phyloP scores from a whole-genome alignment of 2,329 filamentous ascomycete genomes.

The Shiraia bambusicola region DNA sequence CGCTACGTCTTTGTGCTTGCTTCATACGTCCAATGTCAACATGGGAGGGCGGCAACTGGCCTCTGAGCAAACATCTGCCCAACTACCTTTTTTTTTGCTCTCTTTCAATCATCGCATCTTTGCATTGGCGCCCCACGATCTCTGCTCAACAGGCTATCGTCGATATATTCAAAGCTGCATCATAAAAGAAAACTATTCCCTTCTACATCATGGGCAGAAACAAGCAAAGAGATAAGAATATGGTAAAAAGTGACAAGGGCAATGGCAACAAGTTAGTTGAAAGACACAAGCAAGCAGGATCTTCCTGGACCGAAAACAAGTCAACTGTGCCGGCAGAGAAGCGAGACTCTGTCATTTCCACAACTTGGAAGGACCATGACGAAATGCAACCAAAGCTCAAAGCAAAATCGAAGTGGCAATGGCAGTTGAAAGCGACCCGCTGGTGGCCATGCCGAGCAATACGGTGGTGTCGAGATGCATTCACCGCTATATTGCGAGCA shows the following conservation, averaged over 20 bases:
- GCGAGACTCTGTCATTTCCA: constrained; percentile 18
- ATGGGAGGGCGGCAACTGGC: background rate
- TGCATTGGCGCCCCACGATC: constrained; percentile 11
- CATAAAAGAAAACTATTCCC: constrained; percentile 22
- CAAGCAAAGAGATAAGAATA: constrained; percentile 11
- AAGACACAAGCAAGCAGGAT: background rate
- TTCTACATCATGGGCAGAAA: constrained; percentile 20
- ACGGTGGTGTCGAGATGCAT: constrained; percentile 12
- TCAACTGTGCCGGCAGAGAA: background rate
- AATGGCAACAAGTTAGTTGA: constrained; percentile 1
- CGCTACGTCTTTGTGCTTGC: too few relatives aligned
- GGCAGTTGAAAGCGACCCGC: constrained; percentile 1
- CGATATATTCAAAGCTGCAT: constrained; percentile 28
- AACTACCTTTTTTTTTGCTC: background rate
- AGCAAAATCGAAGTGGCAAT: background rate
- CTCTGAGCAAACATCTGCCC: background rate
- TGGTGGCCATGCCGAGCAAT: constrained; percentile 29
- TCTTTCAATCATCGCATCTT: constrained; percentile 11
- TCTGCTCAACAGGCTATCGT: constrained; percentile 25
- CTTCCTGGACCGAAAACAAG: background rate
- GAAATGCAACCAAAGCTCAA: background rate
- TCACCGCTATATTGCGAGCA: constrained; percentile 11
- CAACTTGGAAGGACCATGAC: background rate
- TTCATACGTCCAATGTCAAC: too few relatives aligned
- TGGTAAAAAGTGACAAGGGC: background rate